phyloP scores from a whole-genome alignment of 2,329 filamentous ascomycete species.

The Fusarium subtropicale region DNA sequence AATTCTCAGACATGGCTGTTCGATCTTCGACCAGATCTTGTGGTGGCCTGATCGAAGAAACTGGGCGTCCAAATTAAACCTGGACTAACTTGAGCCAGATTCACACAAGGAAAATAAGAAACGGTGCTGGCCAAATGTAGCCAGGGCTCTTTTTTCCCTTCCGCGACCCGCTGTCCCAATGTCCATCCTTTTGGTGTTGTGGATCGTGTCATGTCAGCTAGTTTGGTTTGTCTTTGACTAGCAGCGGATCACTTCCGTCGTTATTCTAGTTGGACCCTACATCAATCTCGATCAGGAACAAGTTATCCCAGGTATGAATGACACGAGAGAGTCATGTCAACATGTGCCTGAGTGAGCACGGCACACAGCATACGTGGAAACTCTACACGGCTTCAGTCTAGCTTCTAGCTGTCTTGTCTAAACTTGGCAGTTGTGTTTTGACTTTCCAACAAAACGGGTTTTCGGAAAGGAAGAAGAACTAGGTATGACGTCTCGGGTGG shows the following conservation, averaged over 20 bases:
- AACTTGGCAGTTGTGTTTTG: background rate
- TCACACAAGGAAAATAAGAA: background rate
- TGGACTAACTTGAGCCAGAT: background rate
- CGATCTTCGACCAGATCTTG: slow-evolving; percentile 28
- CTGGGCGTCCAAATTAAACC: background rate
- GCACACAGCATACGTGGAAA: background rate
- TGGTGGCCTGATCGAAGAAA: slow-evolving; percentile 12
- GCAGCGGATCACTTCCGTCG: background rate
- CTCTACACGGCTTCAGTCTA: slow-evolving; percentile 2
- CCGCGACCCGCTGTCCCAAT: background rate
- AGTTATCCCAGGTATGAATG: background rate
- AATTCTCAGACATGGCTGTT: slow-evolving; percentile 14
- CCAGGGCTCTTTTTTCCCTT: background rate
- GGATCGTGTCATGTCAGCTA: background rate
- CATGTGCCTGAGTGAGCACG: background rate
- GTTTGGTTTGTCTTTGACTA: background rate
- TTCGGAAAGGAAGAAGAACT: background rate
- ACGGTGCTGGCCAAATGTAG: background rate
- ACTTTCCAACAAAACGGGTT: slow-evolving; percentile 8
- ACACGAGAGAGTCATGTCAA: background rate
- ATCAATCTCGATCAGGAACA: background rate
- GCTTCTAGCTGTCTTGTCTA: background rate
- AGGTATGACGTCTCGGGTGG: background rate
- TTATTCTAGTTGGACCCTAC: background rate
- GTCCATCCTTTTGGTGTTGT: background rate